Evolutionary conservation across 768 basidiomycete species (phyloP).

Genomic region (Rhizopogon vinicolor): DNA sequence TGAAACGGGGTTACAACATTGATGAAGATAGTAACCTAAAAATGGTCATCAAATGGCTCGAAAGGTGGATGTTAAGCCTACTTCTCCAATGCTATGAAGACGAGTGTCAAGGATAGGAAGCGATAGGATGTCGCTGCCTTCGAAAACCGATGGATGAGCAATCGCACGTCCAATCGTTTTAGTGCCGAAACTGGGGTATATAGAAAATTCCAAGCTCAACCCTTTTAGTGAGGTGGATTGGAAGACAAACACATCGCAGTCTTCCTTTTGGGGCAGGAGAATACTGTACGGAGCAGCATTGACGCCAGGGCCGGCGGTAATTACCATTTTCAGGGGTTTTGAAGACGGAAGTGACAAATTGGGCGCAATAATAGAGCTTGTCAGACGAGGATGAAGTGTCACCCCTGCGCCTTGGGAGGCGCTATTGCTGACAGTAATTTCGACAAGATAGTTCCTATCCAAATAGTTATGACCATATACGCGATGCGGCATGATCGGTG

Average conservation of each 20-base stretch:
- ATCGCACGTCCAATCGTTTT: constrained; percentile 94
- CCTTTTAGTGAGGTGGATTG: constrained; percentile 72
- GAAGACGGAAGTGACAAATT: constrained; percentile 68
- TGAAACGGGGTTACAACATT: constrained; percentile 86
- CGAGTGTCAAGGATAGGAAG: constrained; percentile 90
- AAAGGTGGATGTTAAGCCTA: constrained; percentile 24
- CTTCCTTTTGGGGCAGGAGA: constrained; percentile 74
- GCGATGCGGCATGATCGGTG: constrained; percentile 96
- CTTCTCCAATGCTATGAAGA: constrained; percentile 92
- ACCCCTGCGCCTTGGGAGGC: constrained; percentile 41
- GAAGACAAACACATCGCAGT: constrained; percentile 75
- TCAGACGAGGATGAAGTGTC: constrained; percentile 69
- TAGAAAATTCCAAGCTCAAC: constrained; percentile 84
- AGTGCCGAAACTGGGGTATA: constrained; percentile 97
- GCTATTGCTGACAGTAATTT: constrained; percentile 70
- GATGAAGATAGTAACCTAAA: constrained; percentile 82
- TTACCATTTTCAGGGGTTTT: constrained; percentile 84
- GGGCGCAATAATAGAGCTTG: constrained; percentile 63
- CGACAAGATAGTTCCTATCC: constrained; percentile 80
- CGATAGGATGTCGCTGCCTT: constrained; percentile 46
- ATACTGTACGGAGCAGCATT: constrained; percentile 89
- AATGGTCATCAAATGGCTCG: constrained; percentile 3
- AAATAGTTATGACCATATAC: constrained; percentile 97
- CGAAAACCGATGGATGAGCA: constrained; percentile 72
- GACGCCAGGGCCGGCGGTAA: constrained; percentile 82